Evolutionary conservation across 2,329 filamentous ascomycete genomes (phyloP).

Genomic region (Fusarium sp.): DNA sequence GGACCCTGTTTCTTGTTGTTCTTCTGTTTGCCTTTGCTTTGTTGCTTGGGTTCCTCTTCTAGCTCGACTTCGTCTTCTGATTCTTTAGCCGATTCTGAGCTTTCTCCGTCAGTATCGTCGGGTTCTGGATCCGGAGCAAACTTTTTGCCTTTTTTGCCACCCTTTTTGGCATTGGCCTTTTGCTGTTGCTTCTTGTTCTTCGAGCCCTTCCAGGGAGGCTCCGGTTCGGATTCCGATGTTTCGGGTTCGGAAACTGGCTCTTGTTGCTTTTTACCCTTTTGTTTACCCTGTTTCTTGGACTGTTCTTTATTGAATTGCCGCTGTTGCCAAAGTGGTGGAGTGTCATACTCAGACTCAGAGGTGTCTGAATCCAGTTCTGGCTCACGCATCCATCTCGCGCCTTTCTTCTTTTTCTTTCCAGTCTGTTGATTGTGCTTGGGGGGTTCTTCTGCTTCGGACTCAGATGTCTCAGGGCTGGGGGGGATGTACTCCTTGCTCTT

Average conservation of each 20-base stretch:
- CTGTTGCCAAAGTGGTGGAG: conserved; percentile 22
- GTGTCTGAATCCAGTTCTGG: conserved; percentile 41
- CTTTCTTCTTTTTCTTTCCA: conserved; percentile 38
- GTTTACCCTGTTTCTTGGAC: conserved; percentile 32
- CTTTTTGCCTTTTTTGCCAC: conserved; percentile 10
- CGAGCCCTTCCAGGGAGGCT: conserved; percentile 32
- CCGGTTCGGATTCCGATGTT: conserved; percentile 31
- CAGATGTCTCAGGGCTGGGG: conserved; percentile 25
- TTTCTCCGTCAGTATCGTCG: conserved; percentile 27
- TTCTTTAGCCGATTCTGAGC: conserved; percentile 27
- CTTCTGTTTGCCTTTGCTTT: conserved; percentile 26
- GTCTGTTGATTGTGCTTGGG: conserved; percentile 32
- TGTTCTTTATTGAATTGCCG: conserved; percentile 33
- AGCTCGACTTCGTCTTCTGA: conserved; percentile 25
- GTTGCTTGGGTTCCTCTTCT: conserved; percentile 13
- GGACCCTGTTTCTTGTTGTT: conserved; percentile 21
- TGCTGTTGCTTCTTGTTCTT: conserved; percentile 26
- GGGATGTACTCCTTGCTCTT: conserved; percentile 13
- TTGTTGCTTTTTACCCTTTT: conserved; percentile 20
- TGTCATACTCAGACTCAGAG: conserved; percentile 33
- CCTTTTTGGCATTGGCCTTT: conserved; percentile 24
- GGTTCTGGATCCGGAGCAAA: conserved; percentile 13
- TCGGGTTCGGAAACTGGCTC: conserved; percentile 13
- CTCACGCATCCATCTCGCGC: conserved; percentile 34
- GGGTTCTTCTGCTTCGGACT: conserved; percentile 38